Evolutionary conservation across 305 asterid genomes (phyloP).

Genomic region (Solanum hybrid): DNA sequence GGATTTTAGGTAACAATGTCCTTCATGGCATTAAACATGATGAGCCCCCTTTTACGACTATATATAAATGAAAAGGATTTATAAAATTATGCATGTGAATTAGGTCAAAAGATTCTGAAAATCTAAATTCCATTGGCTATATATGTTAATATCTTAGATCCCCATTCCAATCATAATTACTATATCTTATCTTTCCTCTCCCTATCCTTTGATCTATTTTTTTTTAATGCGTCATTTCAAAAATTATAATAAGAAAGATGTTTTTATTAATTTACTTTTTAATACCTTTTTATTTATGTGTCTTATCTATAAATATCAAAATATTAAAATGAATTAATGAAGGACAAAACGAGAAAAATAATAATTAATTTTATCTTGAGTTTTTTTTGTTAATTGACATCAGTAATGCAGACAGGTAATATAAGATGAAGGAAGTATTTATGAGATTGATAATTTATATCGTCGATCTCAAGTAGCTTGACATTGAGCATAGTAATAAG

Average conservation of each 20-base stretch:
- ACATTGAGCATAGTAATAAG: background rate
- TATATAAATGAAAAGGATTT: background rate
- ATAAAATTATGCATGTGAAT: constrained; percentile 6
- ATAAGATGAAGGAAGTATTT: background rate
- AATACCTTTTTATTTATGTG: background rate
- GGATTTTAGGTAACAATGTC: background rate
- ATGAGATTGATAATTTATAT: background rate
- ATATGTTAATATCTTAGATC: background rate
- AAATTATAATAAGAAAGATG: background rate
- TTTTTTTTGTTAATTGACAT: background rate
- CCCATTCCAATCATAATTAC: constrained; percentile 5
- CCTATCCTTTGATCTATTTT: background rate
- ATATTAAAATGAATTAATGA: background rate
- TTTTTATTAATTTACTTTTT: background rate
- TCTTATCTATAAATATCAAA: too few relatives aligned
- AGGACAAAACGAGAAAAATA: background rate
- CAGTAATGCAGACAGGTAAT: rapidly evolving
- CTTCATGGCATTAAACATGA: background rate
- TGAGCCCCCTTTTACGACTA: background rate
- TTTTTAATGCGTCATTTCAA: background rate
- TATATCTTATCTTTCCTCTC: background rate
- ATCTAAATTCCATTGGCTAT: background rate
- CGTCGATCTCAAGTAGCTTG: background rate
- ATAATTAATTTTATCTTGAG: background rate
- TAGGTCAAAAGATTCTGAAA: constrained; percentile 1